Conservation (phyloP, 2,329 filamentous ascomycete genomes). For the Beauveria scarabaeidicola region DNA sequence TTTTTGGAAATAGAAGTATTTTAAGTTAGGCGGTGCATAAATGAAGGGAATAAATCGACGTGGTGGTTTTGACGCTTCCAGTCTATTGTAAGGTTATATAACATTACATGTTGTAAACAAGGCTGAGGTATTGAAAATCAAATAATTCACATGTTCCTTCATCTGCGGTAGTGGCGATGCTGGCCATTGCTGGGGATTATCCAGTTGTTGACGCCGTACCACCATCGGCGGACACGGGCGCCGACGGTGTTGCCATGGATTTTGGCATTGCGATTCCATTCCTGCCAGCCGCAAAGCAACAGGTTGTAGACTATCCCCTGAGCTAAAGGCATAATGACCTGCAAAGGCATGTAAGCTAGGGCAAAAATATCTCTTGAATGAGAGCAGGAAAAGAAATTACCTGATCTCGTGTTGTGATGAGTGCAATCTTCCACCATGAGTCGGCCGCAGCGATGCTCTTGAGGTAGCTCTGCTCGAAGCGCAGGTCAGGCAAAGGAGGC, state of each 20-base stretch:
- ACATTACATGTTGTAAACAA: background rate
- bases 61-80: background rate
- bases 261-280: conserved; percentile 74
- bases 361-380: background rate
- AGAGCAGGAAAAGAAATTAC: conserved; percentile 35
- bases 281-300: conserved; percentile 75
- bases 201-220: conserved; percentile 95
- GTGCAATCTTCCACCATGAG: conserved; percentile 67
- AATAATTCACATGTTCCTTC: background rate
- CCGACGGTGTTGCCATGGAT: conserved; percentile 71
- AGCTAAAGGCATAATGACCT: conserved; percentile 78
- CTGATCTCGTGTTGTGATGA: conserved; percentile 86
- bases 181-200: conserved; percentile 38
- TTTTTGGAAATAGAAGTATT: no score
- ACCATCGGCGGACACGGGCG: conserved; percentile 77
- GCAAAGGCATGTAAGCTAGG: background rate
- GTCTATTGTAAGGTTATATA: background rate
- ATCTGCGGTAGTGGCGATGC: conserved; percentile 4
- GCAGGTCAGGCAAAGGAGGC: conserved; percentile 71
- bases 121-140: background rate
- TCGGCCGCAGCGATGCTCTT: conserved; percentile 76
- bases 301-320: conserved; percentile 90
- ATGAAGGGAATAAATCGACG: background rate
- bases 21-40: background rate
- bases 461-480: conserved; percentile 97